Evolutionary conservation across 129 eudicot species (phyloP).

Genomic region (Pulicaria dysenterica): DNA sequence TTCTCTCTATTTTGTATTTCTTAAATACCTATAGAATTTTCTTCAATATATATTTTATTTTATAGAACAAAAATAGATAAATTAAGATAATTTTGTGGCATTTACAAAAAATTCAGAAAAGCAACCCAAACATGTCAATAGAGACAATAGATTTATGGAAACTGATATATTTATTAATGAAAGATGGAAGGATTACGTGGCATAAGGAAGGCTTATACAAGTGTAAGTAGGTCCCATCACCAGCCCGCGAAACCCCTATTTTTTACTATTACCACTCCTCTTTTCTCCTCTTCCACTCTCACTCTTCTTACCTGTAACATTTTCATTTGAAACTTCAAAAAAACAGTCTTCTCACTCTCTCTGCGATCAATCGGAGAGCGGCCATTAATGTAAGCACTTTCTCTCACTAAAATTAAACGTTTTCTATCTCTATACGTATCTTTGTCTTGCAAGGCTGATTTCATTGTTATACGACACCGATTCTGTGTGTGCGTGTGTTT

Average conservation of each 20-base stretch:
- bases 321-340: slow-evolving; percentile 34
- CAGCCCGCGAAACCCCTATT: slow-evolving; percentile 27
- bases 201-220: not conserved
- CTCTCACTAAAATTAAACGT: slow-evolving; percentile 4
- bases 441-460: slow-evolving; percentile 2
- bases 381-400: slow-evolving; percentile 32
- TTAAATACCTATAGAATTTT: too few relatives aligned
- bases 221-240: slow-evolving; percentile 22
- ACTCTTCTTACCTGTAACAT: slow-evolving; percentile 7
- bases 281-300: slow-evolving; percentile 23
- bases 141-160: too few relatives aligned
- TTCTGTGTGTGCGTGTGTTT: slow-evolving; percentile 22
- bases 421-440: not conserved
- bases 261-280: slow-evolving; percentile 21
- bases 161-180: not conserved
- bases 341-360: slow-evolving; percentile 10
- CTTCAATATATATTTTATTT: too few relatives aligned
- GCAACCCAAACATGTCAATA: too few relatives aligned
- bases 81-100: too few relatives aligned
- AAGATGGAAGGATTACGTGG: slow-evolving; percentile 24
- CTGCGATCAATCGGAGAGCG: slow-evolving; percentile 10
- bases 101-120: too few relatives aligned
- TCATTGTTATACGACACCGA: not conserved
- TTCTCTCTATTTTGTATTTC: too few relatives aligned
- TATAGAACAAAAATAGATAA: not conserved